Conservation (phyloP, 2,329 filamentous ascomycete species). For the Leptographium galeiforme region DNA sequence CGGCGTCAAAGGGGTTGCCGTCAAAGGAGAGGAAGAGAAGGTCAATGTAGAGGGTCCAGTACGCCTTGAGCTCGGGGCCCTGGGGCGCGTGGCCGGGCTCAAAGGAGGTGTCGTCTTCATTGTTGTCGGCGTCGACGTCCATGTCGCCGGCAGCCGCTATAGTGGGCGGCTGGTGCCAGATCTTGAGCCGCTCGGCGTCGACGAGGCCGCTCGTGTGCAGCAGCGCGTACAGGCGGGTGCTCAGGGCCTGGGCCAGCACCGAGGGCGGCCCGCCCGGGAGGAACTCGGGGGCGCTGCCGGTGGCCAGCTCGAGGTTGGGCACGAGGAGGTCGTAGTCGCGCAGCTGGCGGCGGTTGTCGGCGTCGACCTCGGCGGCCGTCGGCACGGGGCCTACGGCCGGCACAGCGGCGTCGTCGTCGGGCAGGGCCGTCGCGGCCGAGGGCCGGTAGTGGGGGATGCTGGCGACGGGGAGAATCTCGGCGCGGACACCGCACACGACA, state of each 20-base stretch:
- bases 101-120: slow-evolving; percentile 21
- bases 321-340: slow-evolving; percentile 63
- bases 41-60: slow-evolving; percentile 93
- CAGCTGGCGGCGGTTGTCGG: slow-evolving; percentile 29
- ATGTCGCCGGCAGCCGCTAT: slow-evolving; percentile 17
- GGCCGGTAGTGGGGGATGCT: slow-evolving; percentile 58
- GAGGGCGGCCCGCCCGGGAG: slow-evolving; percentile 73
- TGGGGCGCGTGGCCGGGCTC: background rate
- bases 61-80: slow-evolving; percentile 53
- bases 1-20: slow-evolving; percentile 82
- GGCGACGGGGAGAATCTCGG: slow-evolving; percentile 63
- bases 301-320: slow-evolving; percentile 85
- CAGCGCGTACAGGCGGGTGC: slow-evolving; percentile 64
- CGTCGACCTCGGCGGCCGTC: slow-evolving; percentile 2
- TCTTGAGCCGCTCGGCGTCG: slow-evolving; percentile 53
- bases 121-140: slow-evolving; percentile 13
- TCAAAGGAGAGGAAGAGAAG: slow-evolving; percentile 89
- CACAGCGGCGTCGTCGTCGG: background rate
- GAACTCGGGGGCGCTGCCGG: slow-evolving; percentile 76
- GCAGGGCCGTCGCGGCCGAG: slow-evolving; percentile 5
- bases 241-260: slow-evolving; percentile 69
- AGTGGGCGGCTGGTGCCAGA: slow-evolving; percentile 47
- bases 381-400: background rate
- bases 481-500: slow-evolving; percentile 86
- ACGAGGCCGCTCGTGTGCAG: slow-evolving; percentile 60